Percentiles rank a stretch among this genome's conserved stretches.
These are phyloP conservation scores for Ascoidea tarda DNA, from an alignment of 805 yeast species.

Conservation along the genomic window DNA sequence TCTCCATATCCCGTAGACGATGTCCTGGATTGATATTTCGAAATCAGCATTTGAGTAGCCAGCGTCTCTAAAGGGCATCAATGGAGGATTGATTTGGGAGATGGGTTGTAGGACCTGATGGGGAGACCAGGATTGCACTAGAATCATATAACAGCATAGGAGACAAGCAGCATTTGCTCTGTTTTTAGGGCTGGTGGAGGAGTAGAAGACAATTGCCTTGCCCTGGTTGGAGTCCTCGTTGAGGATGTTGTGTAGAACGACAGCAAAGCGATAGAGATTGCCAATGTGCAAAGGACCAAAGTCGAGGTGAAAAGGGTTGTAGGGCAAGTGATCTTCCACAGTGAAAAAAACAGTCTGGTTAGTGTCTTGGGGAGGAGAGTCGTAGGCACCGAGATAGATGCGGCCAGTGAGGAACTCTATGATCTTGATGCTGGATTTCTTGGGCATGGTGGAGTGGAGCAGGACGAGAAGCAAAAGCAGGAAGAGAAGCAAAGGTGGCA, in stretches of 20 bases:
- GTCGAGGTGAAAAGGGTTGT: conserved; percentile 90
- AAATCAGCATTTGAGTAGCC: conserved; percentile 95
- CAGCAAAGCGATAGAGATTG: conserved; percentile 89
- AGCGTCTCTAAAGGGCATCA: conserved; percentile 92
- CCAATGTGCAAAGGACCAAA: conserved; percentile 96
- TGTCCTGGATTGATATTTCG: conserved; percentile 84
- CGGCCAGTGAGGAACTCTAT: conserved; percentile 33
- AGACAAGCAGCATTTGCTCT: conserved; percentile 92
- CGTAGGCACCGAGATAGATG: conserved; percentile 84
- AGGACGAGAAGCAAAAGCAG: neutral
- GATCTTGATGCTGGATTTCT: conserved; percentile 9
- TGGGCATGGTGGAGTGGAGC: conserved; percentile 12
- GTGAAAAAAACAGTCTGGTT: conserved; percentile 72
- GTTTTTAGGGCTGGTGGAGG: conserved; percentile 66
- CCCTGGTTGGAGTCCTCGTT: conserved; percentile 75
- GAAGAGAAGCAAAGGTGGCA: neutral
- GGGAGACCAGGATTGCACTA: conserved; percentile 96
- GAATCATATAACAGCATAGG: conserved; percentile 84
- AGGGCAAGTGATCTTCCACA: conserved; percentile 82
- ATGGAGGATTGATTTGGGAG: conserved; percentile 83
- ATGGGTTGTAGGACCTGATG: conserved; percentile 94
- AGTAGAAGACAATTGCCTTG: conserved; percentile 83
- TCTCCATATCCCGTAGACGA: conserved; percentile 94
- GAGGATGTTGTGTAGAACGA: conserved; percentile 78
- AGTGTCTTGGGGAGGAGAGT: conserved; percentile 64